These are phyloP conservation scores for Oryza rufipogon DNA, from an alignment of 176 grass and related monocot genomes.

Conservation along the genomic window DNA sequence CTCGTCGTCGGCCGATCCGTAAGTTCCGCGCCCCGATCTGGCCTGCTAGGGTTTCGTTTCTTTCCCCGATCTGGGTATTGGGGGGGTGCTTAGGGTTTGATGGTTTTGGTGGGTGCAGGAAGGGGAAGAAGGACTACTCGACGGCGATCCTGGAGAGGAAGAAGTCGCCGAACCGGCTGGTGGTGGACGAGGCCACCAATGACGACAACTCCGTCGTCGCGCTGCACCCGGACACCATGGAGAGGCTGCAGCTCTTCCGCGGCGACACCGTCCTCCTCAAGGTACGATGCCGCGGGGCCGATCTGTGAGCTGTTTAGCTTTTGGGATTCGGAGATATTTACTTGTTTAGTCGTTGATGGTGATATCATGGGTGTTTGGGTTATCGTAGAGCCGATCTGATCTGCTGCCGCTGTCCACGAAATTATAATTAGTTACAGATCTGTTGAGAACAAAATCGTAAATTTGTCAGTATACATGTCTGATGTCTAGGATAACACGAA, in stretches of 20 bases:
- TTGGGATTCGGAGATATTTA: neutral
- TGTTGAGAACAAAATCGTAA: neutral
- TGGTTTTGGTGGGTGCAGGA: slow-evolving; percentile 36
- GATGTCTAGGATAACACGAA: neutral
- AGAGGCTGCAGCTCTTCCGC: slow-evolving; percentile 78
- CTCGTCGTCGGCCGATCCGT: slow-evolving; percentile 72
- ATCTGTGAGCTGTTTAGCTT: neutral
- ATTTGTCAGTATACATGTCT: neutral
- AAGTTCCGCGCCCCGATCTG: slow-evolving; percentile 41
- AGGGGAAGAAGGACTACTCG: slow-evolving; percentile 81
- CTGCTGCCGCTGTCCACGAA: neutral
- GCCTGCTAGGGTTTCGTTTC: slow-evolving; percentile 26
- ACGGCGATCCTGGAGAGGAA: slow-evolving; percentile 82
- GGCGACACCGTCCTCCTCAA: slow-evolving; percentile 79
- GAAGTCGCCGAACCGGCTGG: slow-evolving; percentile 68
- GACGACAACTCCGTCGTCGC: slow-evolving; percentile 80
- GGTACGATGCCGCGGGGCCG: slow-evolving; percentile 21
- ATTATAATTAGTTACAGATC: slow-evolving; percentile 8
- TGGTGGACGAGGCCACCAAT: slow-evolving; percentile 79
- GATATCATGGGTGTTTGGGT: neutral
- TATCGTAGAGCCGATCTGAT: neutral
- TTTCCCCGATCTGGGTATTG: slow-evolving; percentile 7
- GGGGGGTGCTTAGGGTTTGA: neutral
- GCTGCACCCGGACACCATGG: slow-evolving; percentile 76
- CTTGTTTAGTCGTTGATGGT: neutral